A percentile compares a stretch with the other conserved stretches of the same genome.
These are phyloP conservation scores for Chalara sp. DNA, from an alignment of 2,329 filamentous ascomycete species.

Conservation along the genomic window DNA sequence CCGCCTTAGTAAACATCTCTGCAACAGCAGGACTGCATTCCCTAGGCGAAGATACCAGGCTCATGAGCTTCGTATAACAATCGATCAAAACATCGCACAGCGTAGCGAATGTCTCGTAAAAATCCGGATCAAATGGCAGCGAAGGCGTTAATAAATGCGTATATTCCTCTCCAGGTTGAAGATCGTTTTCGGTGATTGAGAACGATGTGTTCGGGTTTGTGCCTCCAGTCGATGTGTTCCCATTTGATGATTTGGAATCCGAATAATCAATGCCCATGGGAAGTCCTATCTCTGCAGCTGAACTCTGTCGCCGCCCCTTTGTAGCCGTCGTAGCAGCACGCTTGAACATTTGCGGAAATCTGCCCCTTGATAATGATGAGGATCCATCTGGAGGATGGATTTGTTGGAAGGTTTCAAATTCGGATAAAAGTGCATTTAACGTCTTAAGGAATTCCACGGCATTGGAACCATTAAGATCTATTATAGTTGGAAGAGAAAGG, in stretches of 20 bases:
- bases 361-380: conserved; percentile 65
- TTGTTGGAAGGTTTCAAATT: conserved; percentile 92
- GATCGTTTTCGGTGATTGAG: conserved; percentile 54
- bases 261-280: conserved; percentile 41
- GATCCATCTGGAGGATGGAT: conserved; percentile 73
- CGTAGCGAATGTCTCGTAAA: conserved; percentile 92
- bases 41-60: conserved; percentile 67
- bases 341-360: conserved; percentile 80
- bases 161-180: conserved; percentile 80
- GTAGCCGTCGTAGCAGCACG: conserved; percentile 43
- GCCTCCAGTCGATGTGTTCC: conserved; percentile 31
- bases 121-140: conserved; percentile 93
- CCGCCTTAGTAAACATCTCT: conserved; percentile 85
- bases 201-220: conserved; percentile 33
- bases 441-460: conserved; percentile 81
- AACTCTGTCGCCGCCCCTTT: conserved; percentile 52
- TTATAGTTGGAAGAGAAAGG: conserved; percentile 79
- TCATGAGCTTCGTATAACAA: conserved; percentile 74
- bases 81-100: conserved; percentile 94
- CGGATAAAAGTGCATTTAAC: conserved; percentile 75
- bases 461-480: conserved; percentile 77
- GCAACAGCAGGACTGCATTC: conserved; percentile 65
- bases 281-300: conserved; percentile 52
- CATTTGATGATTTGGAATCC: conserved; percentile 38
- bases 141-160: conserved; percentile 82